Base-by-base conservation (phyloP, 129 eudicot species). In the Centrapalus pauciflorus region DNA sequence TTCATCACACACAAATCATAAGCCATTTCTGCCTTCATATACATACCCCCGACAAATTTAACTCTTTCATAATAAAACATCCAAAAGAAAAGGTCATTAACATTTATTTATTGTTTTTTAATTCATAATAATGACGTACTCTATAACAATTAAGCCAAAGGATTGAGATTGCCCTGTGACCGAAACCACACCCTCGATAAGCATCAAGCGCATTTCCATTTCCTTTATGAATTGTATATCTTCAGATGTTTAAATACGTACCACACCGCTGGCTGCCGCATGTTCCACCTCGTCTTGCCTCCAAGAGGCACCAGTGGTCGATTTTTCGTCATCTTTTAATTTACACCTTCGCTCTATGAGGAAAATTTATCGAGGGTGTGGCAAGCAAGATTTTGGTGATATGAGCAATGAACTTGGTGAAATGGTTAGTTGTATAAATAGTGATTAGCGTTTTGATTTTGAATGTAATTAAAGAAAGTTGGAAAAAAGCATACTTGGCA, bases 81-180 rank as follows among this genome's bases (percentile, higher is more conserved):
- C 68, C 38, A 11, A 17, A 35, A 48, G 61, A 50, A 34, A 46
- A 33, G 30, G 14, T 33, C 37, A 64, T 28, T n/a, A n/a, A n/a
- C n/a, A n/a, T 27, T 43, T 64, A 29, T 64, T 45, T 2, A 14
- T 12, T 16, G 19, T 7, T 16, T 9, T 63, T 12, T 28, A n/a
- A n/a, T n/a, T 19, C 28, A 64, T 45, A 48, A 0, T 25, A 12
- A 64, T 45, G n/a, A 16, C n/a, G n/a, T n/a, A 43, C 38, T 40
- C 19, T 7, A 5, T 1, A 67, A 58, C 45, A 46, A 3, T 14
- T 71, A 61, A 61, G 77, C 77, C 77, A 72, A 72, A 72, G 69
- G 77, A 62, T 62, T 38, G 70, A 72, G 70, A 70, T 72, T 72
- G 77, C 77, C 77, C 77, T 61, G 64, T 28, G 61, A 54, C 32